phyloP scores from a whole-genome alignment of 2,329 filamentous ascomycete species.

The Aureobasidium sp. region DNA sequence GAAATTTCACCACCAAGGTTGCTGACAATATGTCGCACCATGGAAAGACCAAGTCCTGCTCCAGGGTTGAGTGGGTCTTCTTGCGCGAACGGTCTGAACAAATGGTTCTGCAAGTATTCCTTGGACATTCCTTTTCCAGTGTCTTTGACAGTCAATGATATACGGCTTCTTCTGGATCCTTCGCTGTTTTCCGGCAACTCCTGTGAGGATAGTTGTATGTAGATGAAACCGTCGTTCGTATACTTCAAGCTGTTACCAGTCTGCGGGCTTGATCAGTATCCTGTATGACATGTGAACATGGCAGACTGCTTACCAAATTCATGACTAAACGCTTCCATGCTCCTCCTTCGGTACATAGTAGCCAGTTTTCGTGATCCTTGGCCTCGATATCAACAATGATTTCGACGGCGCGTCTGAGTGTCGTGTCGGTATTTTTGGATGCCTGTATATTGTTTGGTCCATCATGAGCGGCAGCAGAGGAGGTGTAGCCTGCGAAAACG shows the following conservation, averaged over 20 bases:
- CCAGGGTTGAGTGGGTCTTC: conserved; percentile 28
- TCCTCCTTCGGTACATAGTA: conserved; percentile 37
- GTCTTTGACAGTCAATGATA: conserved; percentile 22
- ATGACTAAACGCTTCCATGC: conserved; percentile 28
- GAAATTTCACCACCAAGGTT: conserved; percentile 30
- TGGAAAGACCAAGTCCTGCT: conserved; percentile 30
- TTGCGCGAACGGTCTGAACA: conserved; percentile 30
- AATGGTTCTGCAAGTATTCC: conserved; percentile 24
- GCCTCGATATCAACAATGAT: conserved; percentile 40
- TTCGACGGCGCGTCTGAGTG: conserved; percentile 23
- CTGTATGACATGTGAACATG: too few relatives aligned
- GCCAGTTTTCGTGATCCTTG: conserved; percentile 33
- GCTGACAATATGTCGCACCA: conserved; percentile 27
- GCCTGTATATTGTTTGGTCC: conserved; percentile 34
- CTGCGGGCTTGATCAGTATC: conserved; percentile 40
- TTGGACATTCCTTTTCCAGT: conserved; percentile 31
- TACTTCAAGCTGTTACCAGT: conserved; percentile 46
- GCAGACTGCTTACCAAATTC: conserved; percentile 20
- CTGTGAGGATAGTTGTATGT: conserved; percentile 23
- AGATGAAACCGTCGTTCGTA: conserved; percentile 36
- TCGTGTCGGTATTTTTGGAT: conserved; percentile 13
- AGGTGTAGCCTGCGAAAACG: conserved; percentile 26
- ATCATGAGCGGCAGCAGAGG: conserved; percentile 19
- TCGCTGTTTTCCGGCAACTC: not conserved
- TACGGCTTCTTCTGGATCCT: not conserved